Percentiles rank a stretch among this genome's conserved stretches.
These are phyloP conservation scores for Anthracocystis panici-leucophaei DNA, from an alignment of 1,284 basidiomycete species.

Conservation along the genomic window DNA sequence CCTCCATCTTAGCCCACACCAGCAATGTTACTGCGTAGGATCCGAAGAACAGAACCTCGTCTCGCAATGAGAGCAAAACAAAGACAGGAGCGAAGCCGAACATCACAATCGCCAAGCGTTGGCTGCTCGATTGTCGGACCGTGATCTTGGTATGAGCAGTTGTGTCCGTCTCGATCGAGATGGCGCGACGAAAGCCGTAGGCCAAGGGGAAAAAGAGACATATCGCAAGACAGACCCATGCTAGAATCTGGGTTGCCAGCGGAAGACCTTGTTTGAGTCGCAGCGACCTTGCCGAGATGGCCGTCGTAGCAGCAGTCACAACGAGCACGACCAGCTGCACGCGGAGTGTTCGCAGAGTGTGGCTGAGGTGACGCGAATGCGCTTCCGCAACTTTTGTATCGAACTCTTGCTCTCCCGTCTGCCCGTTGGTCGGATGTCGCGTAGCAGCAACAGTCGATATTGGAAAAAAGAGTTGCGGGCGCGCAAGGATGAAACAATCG, in stretches of 20 bases:
- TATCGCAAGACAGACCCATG: conserved; percentile 76
- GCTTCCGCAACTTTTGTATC: conserved; percentile 1
- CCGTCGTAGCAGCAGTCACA: conserved; percentile 71
- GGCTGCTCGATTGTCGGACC: conserved; percentile 53
- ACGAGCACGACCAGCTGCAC: conserved; percentile 71
- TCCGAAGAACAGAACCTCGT: conserved; percentile 84
- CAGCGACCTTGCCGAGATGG: conserved; percentile 76
- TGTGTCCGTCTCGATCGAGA: conserved; percentile 31
- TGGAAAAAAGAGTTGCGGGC: conserved; percentile 40
- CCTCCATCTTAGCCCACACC: conserved; percentile 80
- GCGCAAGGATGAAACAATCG: conserved; percentile 23
- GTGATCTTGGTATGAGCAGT: neutral
- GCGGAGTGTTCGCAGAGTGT: conserved; percentile 46
- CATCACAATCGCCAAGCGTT: conserved; percentile 65
- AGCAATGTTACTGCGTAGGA: conserved; percentile 77
- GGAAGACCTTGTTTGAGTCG: conserved; percentile 80
- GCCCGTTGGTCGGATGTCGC: neutral
- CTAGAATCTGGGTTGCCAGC: conserved; percentile 75
- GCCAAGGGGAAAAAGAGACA: conserved; percentile 54
- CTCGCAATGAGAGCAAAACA: conserved; percentile 82
- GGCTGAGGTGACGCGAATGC: conserved; percentile 29
- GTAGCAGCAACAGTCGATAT: neutral
- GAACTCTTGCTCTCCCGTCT: neutral
- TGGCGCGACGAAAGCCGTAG: conserved; percentile 68
- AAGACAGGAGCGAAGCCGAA: conserved; percentile 81